These are phyloP conservation scores for Dryas alaskensis DNA, from an alignment of 306 rosid species.

Conservation along the genomic window DNA sequence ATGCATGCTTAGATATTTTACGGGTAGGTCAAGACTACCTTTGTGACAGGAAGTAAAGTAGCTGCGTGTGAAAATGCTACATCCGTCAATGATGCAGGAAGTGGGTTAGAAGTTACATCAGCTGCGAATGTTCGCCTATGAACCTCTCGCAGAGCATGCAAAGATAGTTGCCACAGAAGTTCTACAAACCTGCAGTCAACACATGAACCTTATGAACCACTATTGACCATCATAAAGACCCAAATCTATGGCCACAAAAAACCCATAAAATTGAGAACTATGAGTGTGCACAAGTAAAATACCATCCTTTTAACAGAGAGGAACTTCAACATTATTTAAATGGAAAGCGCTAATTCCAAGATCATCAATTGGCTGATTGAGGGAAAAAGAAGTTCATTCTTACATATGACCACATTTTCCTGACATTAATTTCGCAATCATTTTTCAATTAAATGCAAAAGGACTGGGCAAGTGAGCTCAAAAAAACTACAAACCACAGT, in stretches of 20 bases:
- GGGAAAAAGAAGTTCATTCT: background rate
- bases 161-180: constrained; percentile 97
- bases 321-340: background rate
- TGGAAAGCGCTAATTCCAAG: background rate
- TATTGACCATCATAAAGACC: constrained; percentile 3
- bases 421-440: background rate
- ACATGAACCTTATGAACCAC: constrained; percentile 9
- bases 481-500: background rate
- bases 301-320: background rate
- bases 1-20: constrained; percentile 8
- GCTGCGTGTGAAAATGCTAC: constrained; percentile 99
- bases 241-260: background rate
- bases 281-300: background rate
- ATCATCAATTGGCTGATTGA: background rate
- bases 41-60: constrained; percentile 93
- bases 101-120: constrained; percentile 82
- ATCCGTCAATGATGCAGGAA: constrained; percentile 91
- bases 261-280: background rate
- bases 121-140: constrained; percentile 87
- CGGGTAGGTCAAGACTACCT: constrained; percentile 41
- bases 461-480: background rate
- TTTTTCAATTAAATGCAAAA: constrained; percentile 1
- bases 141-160: constrained; percentile 98
- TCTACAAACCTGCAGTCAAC: constrained; percentile 83
- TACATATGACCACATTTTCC: background rate